A percentile compares a stretch with the other conserved stretches of the same genome.
Conservation (phyloP, 257 asterid species). For the Solanum clarkiae region DNA sequence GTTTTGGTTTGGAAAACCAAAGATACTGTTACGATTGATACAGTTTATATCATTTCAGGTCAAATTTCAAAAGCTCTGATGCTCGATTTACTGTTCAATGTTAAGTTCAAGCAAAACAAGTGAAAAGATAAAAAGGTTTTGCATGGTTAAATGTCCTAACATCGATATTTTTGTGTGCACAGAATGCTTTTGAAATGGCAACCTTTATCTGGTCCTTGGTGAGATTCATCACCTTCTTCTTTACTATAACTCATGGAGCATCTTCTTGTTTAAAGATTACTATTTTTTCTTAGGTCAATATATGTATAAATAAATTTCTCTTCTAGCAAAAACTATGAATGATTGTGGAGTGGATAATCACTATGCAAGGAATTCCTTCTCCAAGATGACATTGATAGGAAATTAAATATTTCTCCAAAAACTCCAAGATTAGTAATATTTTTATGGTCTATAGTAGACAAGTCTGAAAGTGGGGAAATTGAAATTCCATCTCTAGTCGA, state of each 20-base stretch:
- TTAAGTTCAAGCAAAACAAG: not conserved
- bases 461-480: not conserved
- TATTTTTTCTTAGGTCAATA: not conserved
- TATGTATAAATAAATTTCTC: not conserved
- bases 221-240: constrained; percentile 6
- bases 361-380: not conserved
- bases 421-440: not conserved
- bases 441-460: too few species aligned
- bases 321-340: not conserved
- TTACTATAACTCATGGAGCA: not conserved
- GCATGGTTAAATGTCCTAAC: not conserved
- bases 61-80: not conserved
- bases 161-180: constrained; percentile 8
- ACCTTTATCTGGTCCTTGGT: constrained; percentile 90
- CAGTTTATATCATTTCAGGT: constrained; percentile 95
- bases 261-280: not conserved
- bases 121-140: not conserved
- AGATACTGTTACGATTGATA: constrained; percentile 52
- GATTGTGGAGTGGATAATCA: not conserved
- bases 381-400: not conserved
- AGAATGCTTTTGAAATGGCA: constrained; percentile 98
- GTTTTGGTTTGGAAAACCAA: constrained; percentile 92
- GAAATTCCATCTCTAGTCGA: too few species aligned
- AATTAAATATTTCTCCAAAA: not conserved
- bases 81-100: not conserved